Percentiles rank a stretch among this genome's conserved stretches.
phyloP scores from a whole-genome alignment of 371 early-diverging fungal genomes.

The Massospora cicadina region DNA sequence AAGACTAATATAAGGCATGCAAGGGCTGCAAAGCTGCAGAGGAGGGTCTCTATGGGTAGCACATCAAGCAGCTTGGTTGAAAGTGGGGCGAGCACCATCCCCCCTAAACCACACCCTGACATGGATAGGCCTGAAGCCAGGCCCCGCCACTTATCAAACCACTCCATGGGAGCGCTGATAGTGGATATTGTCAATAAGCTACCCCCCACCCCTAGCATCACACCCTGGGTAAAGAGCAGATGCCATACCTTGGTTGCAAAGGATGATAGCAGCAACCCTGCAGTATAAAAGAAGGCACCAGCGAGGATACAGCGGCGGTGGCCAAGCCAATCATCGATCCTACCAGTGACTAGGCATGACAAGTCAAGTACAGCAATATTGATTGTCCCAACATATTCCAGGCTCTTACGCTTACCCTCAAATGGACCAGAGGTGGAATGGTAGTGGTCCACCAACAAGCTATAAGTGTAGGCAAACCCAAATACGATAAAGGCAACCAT shows the following conservation, averaged over 20 bases:
- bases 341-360: background rate
- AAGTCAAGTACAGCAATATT: background rate
- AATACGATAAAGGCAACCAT: conserved; percentile 23
- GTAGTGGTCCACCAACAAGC: conserved; percentile 22
- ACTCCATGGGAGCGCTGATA: conserved; percentile 37
- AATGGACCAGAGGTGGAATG: background rate
- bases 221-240: conserved; percentile 28
- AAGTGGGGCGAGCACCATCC: conserved; percentile 48
- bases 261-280: background rate
- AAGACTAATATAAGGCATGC: background rate
- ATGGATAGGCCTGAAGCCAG: conserved; percentile 55
- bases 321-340: background rate
- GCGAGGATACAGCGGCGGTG: background rate
- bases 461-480: conserved; percentile 25
- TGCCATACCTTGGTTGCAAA: conserved; percentile 25
- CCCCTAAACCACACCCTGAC: conserved; percentile 62
- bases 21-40: background rate
- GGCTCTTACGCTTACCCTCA: background rate
- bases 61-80: conserved; percentile 33
- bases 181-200: conserved; percentile 38
- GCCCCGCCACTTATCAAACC: conserved; percentile 49
- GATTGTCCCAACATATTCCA: background rate
- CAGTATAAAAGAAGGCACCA: background rate
- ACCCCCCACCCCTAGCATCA: conserved; percentile 28
- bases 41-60: conserved; percentile 13